phyloP scores from a whole-genome alignment of 257 asterid species.

The Misopates orontium region DNA sequence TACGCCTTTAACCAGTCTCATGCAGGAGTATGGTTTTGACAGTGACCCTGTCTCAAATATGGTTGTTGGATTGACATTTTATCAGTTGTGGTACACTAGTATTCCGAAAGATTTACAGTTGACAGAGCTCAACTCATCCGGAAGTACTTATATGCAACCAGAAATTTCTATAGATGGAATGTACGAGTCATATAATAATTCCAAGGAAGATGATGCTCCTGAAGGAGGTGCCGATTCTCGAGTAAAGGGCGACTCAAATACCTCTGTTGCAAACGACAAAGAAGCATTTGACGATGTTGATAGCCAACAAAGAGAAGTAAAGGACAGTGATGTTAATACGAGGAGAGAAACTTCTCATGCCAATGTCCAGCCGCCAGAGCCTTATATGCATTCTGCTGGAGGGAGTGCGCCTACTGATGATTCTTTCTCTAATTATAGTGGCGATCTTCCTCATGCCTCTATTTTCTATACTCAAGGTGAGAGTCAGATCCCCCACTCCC shows the following conservation, averaged over 20 bases:
- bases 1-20: slow-evolving; percentile 47
- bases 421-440: slow-evolving; percentile 33
- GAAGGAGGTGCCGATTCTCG: slow-evolving; percentile 40
- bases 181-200: slow-evolving; percentile 39
- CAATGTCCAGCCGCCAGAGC: slow-evolving; percentile 36
- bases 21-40: slow-evolving; percentile 65
- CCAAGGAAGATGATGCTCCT: slow-evolving; percentile 42
- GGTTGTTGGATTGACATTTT: slow-evolving; percentile 73
- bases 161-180: slow-evolving; percentile 36
- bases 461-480: slow-evolving; percentile 65
- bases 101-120: slow-evolving; percentile 62
- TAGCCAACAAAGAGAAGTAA: slow-evolving; percentile 28
- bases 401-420: slow-evolving; percentile 39
- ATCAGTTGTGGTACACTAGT: slow-evolving; percentile 67
- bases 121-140: slow-evolving; percentile 37
- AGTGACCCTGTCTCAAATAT: slow-evolving; percentile 63
- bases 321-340: slow-evolving; percentile 39
- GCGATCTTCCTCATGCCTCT: slow-evolving; percentile 52
- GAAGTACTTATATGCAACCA: slow-evolving; percentile 37
- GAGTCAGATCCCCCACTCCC: slow-evolving; percentile 22
- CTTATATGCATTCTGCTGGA: slow-evolving; percentile 34
- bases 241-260: slow-evolving; percentile 41
- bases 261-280: slow-evolving; percentile 70
- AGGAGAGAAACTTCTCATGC: slow-evolving; percentile 36
- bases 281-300: slow-evolving; percentile 33